Percentiles rank a stretch among this genome's conserved stretches.
These are phyloP conservation scores for Cryptococcus sp. DNA, from an alignment of 1,284 basidiomycete genomes.

Conservation along the genomic window DNA sequence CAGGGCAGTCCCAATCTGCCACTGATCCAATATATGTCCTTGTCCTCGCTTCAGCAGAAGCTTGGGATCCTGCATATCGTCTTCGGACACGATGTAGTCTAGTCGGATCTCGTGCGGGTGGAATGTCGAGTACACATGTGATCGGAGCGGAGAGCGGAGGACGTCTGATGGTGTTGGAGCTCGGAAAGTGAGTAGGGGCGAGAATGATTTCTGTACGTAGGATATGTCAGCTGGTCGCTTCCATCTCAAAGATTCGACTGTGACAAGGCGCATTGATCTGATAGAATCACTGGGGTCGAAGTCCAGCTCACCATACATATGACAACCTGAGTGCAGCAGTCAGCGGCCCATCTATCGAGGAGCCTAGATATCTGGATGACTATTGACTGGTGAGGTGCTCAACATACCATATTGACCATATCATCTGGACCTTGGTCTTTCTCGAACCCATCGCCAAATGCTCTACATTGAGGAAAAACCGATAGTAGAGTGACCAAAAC, in stretches of 20 bases:
- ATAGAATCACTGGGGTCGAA: constrained; percentile 3
- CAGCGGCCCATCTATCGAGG: neutral
- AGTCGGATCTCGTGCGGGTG: constrained; percentile 35
- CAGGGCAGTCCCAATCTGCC: constrained; percentile 28
- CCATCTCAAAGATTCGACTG: neutral
- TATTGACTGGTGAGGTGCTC: neutral
- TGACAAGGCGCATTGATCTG: no score
- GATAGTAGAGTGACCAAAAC: constrained; percentile 68
- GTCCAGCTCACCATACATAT: constrained; percentile 63
- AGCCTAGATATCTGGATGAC: no score
- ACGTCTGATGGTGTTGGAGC: constrained; percentile 49
- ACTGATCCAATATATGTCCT: constrained; percentile 17
- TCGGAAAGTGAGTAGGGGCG: constrained; percentile 66
- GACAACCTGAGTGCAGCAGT: constrained; percentile 61
- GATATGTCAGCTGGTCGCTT: neutral
- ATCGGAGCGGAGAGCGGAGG: constrained; percentile 35
- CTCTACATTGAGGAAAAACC: constrained; percentile 73
- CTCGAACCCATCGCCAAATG: constrained; percentile 69
- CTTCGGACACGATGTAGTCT: constrained; percentile 25
- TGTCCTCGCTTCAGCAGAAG: constrained; percentile 22
- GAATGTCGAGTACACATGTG: constrained; percentile 39
- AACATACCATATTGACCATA: constrained; percentile 72
- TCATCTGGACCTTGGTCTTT: constrained; percentile 56
- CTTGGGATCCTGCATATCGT: constrained; percentile 20
- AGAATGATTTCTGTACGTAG: constrained; percentile 54